A percentile compares a stretch with the other conserved stretches of the same genome.
Evolutionary conservation across 2,329 filamentous ascomycete genomes (phyloP).

Genomic region (Aspergillus clavatus): DNA sequence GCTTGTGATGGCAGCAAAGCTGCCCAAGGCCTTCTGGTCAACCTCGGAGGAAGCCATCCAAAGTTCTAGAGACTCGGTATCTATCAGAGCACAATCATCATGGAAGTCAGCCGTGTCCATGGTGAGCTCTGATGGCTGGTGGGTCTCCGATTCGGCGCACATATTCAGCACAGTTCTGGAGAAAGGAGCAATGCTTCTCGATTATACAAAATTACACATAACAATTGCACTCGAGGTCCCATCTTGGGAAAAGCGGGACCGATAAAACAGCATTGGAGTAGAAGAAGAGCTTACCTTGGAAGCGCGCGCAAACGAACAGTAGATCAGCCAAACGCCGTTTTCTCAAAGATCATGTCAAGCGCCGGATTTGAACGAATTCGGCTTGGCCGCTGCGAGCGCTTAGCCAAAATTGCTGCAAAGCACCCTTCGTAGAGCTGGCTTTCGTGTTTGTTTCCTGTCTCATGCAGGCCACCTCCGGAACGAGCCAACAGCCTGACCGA

Average conservation of each 20-base stretch:
- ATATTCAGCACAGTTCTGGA: neutral
- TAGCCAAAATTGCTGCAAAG: neutral
- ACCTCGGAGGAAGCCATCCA: constrained; percentile 94
- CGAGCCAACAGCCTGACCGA: neutral
- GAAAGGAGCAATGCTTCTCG: neutral
- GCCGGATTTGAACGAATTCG: constrained; percentile 8
- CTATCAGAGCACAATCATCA: constrained; percentile 26
- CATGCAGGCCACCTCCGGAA: neutral
- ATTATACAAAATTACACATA: neutral
- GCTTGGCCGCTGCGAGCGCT: constrained; percentile 6
- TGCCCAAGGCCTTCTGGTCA: constrained; percentile 93
- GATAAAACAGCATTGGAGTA: constrained; percentile 10
- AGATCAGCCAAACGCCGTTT: constrained; percentile 19
- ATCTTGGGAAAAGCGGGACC: constrained; percentile 8
- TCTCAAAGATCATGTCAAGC: constrained; percentile 27
- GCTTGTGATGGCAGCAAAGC: constrained; percentile 75
- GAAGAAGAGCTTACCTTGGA: constrained; percentile 25
- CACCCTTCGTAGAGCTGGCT: neutral
- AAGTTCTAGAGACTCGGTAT: constrained; percentile 31
- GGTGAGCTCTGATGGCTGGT: neutral
- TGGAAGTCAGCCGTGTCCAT: constrained; percentile 27
- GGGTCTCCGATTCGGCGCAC: neutral
- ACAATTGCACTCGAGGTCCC: neutral
- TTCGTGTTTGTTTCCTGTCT: neutral
- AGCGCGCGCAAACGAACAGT: constrained; percentile 23